Evolutionary conservation across 441 rosid genomes (phyloP).

Genomic region (Mallotus repandus): DNA sequence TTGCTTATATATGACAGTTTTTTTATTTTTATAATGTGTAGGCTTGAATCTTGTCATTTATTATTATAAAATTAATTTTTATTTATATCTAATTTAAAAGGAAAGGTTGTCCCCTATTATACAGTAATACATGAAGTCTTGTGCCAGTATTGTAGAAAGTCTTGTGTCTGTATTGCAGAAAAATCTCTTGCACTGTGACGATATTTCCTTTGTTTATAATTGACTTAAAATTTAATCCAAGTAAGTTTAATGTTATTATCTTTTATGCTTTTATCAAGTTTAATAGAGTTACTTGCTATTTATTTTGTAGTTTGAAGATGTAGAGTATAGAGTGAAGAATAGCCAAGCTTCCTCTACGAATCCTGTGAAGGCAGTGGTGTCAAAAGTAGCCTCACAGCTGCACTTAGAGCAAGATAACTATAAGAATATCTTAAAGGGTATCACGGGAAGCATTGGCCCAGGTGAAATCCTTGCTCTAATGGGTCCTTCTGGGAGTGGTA

Average conservation of each 20-base stretch:
- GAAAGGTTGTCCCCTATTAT: too few relatives aligned
- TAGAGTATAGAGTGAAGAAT: constrained; percentile 66
- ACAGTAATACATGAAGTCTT: too few relatives aligned
- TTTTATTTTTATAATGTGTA: too few relatives aligned
- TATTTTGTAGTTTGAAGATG: constrained; percentile 75
- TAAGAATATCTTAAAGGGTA: constrained; percentile 80
- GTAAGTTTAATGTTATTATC: too few relatives aligned
- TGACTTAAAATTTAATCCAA: too few relatives aligned
- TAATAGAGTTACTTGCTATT: neutral
- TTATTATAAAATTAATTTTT: too few relatives aligned
- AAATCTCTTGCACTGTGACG: neutral
- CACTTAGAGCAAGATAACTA: constrained; percentile 54
- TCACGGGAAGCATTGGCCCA: constrained; percentile 90
- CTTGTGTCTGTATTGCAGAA: too few relatives aligned
- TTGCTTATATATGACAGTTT: too few relatives aligned
- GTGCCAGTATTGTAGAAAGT: too few relatives aligned
- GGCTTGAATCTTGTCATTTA: too few relatives aligned
- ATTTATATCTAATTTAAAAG: too few relatives aligned
- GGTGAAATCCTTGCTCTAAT: constrained; percentile 90
- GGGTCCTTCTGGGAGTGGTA: constrained; percentile 99
- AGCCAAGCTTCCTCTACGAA: constrained; percentile 43
- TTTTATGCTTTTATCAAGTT: too few relatives aligned
- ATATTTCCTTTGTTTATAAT: neutral
- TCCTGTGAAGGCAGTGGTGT: constrained; percentile 62
- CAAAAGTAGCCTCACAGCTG: constrained; percentile 60